Percentiles rank a stretch among this genome's conserved stretches.
Evolutionary conservation across 345 rosid species (phyloP).

Genomic region (Bretschneidera sinensis): DNA sequence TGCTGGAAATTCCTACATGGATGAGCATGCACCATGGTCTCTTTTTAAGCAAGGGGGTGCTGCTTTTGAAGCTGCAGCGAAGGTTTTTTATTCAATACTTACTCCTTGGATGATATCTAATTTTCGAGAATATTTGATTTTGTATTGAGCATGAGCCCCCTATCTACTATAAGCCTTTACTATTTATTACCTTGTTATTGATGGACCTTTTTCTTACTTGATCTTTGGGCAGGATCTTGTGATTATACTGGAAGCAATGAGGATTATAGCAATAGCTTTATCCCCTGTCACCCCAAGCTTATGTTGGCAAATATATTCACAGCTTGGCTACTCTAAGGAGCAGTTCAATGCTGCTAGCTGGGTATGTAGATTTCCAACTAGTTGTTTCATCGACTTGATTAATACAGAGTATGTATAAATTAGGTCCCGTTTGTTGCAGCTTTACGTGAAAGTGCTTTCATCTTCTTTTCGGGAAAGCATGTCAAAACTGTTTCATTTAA

Average conservation of each 20-base stretch:
- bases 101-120: too few species aligned
- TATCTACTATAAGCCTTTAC: too few species aligned
- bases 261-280: conserved; percentile 74
- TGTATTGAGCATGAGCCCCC: too few species aligned
- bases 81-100: conserved; percentile 45
- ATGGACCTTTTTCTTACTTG: conserved; percentile 10
- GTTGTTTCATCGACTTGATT: too few species aligned
- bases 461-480: too few species aligned
- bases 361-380: too few species aligned
- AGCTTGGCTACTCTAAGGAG: conserved; percentile 74
- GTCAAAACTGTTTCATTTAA: too few species aligned
- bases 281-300: conserved; percentile 74
- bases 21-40: conserved; percentile 84
- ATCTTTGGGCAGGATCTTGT: conserved; percentile 63
- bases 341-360: conserved; percentile 49
- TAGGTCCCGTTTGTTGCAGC: too few species aligned
- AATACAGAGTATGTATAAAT: too few species aligned
- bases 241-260: conserved; percentile 75
- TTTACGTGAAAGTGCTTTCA: too few species aligned
- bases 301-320: conserved; percentile 64
- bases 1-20: conserved; percentile 82
- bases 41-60: conserved; percentile 81
- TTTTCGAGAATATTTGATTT: too few species aligned
- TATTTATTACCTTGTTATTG: too few species aligned
- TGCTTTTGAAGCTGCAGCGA: conserved; percentile 81